A percentile compares a stretch with the other conserved stretches of the same genome.
Evolutionary conservation across 495 filamentous ascomycete genomes (phyloP).

Genomic region (Tuber melanosporum): DNA sequence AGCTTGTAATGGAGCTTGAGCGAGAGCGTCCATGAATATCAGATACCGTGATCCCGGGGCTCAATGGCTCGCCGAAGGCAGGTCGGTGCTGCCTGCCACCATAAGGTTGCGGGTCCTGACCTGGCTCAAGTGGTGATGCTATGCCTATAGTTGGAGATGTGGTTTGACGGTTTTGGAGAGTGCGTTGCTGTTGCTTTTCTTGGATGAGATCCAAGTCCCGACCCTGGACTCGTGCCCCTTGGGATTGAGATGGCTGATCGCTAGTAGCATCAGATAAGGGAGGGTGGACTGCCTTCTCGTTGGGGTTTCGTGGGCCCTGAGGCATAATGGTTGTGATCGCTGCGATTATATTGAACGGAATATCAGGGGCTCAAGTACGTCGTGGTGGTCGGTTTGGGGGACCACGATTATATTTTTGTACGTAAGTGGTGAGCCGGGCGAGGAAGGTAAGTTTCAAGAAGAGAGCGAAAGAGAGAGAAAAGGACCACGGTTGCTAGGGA

Average conservation of each 20-base stretch:
- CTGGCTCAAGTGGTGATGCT: too few species aligned
- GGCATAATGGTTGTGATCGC: background rate
- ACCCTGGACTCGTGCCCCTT: background rate
- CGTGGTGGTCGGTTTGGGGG: background rate
- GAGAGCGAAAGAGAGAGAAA: background rate
- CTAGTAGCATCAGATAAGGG: background rate
- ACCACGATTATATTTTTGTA: background rate
- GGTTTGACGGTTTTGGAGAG: too few species aligned
- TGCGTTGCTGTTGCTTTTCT: background rate
- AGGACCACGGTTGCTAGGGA: background rate
- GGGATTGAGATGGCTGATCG: background rate
- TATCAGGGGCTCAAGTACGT: background rate
- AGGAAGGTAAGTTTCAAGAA: background rate
- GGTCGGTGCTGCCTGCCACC: background rate
- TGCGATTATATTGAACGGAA: background rate
- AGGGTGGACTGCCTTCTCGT: background rate
- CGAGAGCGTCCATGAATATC: conserved; percentile 12
- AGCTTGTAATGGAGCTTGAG: conserved; percentile 4
- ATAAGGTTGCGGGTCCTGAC: too few species aligned
- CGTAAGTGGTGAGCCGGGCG: background rate
- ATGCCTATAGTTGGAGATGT: too few species aligned
- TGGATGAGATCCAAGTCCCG: background rate
- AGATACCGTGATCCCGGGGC: conserved; percentile 14
- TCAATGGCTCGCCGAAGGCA: background rate
- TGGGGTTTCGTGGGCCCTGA: background rate